A percentile compares a stretch with the other conserved stretches of the same genome.
Evolutionary conservation across 768 basidiomycete genomes (phyloP).

Genomic region (Megacollybia marginata): DNA sequence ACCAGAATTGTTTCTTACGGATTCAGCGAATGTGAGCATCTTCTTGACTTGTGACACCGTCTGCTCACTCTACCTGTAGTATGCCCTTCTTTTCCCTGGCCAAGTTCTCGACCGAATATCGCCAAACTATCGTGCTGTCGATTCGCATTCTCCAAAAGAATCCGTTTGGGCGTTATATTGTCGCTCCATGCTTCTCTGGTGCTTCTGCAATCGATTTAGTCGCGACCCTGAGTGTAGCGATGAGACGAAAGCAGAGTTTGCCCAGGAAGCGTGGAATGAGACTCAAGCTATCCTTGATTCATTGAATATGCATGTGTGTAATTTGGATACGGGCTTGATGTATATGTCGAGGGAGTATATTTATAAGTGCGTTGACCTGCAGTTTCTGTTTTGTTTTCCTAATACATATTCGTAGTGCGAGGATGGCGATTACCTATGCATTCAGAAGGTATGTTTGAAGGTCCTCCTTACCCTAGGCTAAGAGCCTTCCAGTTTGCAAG

Average conservation of each 20-base stretch:
- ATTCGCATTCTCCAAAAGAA: conserved; percentile 57
- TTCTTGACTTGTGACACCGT: conserved; percentile 3
- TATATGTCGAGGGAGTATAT: conserved; percentile 66
- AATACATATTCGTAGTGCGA: conserved; percentile 36
- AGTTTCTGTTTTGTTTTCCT: conserved; percentile 2
- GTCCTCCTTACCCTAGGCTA: conserved; percentile 13
- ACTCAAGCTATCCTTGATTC: conserved; percentile 59
- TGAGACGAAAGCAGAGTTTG: conserved; percentile 20
- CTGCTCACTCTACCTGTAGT: conserved; percentile 29
- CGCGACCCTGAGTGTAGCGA: conserved; percentile 15
- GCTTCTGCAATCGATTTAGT: conserved; percentile 51
- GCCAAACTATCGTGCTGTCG: conserved; percentile 27
- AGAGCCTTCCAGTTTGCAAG: conserved; percentile 36
- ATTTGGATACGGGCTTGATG: conserved; percentile 58
- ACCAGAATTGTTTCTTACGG: conserved; percentile 49
- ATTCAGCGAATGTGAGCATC: conserved; percentile 56
- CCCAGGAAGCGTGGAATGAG: conserved; percentile 60
- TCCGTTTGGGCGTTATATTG: conserved; percentile 80
- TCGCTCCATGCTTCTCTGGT: conserved; percentile 78
- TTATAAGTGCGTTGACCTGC: conserved; percentile 50
- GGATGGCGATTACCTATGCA: conserved; percentile 56
- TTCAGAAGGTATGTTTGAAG: conserved; percentile 52
- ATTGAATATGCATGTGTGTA: conserved; percentile 62
- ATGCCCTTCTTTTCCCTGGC: conserved; percentile 64
- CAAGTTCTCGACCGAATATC: conserved; percentile 52